A percentile compares a stretch with the other conserved stretches of the same genome.
Evolutionary conservation across 2,329 filamentous ascomycete genomes (phyloP).

Genomic region (Rhynchosporium agropyri): DNA sequence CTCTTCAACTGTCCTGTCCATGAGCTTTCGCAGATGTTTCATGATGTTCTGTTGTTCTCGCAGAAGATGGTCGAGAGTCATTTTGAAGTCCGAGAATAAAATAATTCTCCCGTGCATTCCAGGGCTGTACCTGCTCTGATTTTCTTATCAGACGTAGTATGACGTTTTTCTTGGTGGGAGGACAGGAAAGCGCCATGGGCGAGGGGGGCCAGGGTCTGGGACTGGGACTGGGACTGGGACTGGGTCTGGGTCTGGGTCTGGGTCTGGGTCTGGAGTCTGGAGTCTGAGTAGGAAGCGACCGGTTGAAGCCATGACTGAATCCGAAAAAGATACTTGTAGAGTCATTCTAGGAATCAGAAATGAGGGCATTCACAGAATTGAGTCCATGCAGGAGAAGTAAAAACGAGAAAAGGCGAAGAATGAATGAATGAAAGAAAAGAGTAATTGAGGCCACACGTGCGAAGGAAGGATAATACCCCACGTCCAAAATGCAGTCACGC

Average conservation of each 20-base stretch:
- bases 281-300: no score
- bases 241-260: no score
- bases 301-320: neutral
- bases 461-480: neutral
- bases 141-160: conserved; percentile 14
- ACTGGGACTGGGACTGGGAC: neutral
- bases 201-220: neutral
- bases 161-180: conserved; percentile 14
- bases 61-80: neutral
- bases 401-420: neutral
- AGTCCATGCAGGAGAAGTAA: neutral
- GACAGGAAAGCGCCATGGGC: neutral
- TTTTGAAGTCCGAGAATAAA: neutral
- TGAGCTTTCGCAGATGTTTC: no score
- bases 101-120: neutral
- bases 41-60: no score
- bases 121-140: neutral
- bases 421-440: neutral
- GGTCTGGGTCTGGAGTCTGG: no score
- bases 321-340: neutral
- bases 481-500: neutral
- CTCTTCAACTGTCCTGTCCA: neutral
- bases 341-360: neutral
- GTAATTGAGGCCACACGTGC: neutral
- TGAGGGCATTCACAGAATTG: neutral